Percentiles rank a stretch among this genome's conserved stretches.
These are phyloP conservation scores for Trichoderma endophyticum DNA, from an alignment of 2,329 filamentous ascomycete species.

Conservation along the genomic window DNA sequence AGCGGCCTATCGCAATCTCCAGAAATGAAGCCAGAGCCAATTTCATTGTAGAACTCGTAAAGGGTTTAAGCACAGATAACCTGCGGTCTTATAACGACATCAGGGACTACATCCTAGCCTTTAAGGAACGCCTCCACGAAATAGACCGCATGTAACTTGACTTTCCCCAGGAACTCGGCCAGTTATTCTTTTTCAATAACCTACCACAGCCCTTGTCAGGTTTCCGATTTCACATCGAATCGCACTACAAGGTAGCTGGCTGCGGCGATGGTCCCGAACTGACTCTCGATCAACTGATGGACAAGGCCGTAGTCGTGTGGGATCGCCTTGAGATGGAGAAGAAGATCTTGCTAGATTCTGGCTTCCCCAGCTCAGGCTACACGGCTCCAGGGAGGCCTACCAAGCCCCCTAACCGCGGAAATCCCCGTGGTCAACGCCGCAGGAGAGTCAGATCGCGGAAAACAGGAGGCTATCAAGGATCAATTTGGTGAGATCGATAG, in stretches of 20 bases:
- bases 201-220: background rate
- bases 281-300: background rate
- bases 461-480: background rate
- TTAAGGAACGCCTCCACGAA: background rate
- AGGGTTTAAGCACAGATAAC: background rate
- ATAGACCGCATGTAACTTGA: background rate
- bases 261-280: background rate
- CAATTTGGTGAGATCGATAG: background rate
- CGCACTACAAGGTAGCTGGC: background rate
- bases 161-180: background rate
- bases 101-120: background rate
- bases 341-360: background rate
- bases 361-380: background rate
- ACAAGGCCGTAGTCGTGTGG: background rate
- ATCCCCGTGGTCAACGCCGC: no score
- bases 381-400: no score
- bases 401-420: no score
- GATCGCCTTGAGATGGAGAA: background rate
- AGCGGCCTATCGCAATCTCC: background rate
- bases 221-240: background rate
- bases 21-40: background rate
- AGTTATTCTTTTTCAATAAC: background rate
- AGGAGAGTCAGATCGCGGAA: no score
- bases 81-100: background rate
- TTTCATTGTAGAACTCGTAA: background rate